A percentile compares a stretch with the other conserved stretches of the same genome.
These are phyloP conservation scores for Monosporozyma servazzii DNA, from an alignment of 805 yeast species.

Conservation along the genomic window DNA sequence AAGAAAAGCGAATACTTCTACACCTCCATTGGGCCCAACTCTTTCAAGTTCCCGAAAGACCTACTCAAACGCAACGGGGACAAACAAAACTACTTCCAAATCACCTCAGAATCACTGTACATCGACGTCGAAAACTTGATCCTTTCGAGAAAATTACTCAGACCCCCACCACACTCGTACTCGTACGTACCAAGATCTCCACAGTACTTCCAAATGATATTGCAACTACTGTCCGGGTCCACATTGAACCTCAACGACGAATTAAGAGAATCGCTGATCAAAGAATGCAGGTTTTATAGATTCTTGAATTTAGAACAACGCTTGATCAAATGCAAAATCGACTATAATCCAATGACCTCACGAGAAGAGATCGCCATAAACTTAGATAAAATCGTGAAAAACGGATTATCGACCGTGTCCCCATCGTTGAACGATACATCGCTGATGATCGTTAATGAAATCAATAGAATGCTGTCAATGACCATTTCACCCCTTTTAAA, in stretches of 20 bases:
- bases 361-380: conserved; percentile 50
- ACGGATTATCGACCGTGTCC: conserved; percentile 23
- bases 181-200: conserved; percentile 45
- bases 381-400: conserved; percentile 37
- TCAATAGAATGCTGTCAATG: not conserved
- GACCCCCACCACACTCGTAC: conserved; percentile 72
- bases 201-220: conserved; percentile 42
- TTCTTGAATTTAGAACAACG: conserved; percentile 67
- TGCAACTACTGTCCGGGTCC: conserved; percentile 50
- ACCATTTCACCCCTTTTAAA: not conserved
- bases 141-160: conserved; percentile 36
- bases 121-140: conserved; percentile 39
- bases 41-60: conserved; percentile 50
- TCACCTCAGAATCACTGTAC: conserved; percentile 46
- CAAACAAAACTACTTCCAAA: conserved; percentile 64
- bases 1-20: conserved; percentile 45
- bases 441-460: not conserved
- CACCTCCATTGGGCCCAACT: conserved; percentile 47
- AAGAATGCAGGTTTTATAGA: conserved; percentile 71
- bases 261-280: conserved; percentile 48
- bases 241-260: conserved; percentile 40
- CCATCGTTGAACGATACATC: not conserved
- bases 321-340: conserved; percentile 43
- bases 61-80: conserved; percentile 57
- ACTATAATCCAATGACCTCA: conserved; percentile 43